Base-by-base conservation (phyloP, 2,329 filamentous ascomycete species). In the Diaporthe ampelina region DNA sequence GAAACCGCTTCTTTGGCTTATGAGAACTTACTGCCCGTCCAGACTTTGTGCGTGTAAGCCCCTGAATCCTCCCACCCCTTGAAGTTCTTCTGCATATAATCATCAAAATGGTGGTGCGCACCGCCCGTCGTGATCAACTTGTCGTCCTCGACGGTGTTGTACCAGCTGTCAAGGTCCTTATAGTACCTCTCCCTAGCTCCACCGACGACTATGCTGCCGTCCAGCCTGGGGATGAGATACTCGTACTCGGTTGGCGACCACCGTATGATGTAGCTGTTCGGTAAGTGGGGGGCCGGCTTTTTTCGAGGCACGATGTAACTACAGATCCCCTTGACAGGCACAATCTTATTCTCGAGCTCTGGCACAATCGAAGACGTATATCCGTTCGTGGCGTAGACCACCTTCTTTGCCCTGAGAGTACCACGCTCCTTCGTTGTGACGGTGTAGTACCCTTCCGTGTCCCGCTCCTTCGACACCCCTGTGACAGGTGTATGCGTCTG, bases 11-110 rank as follows among this genome's bases (percentile, higher is more conserved):
- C 4, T 8, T 1, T 1, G 26, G 11, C 35, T 8, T 6, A 4
- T 9, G 4, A 29, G 52, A 0, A 77, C 81, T 80, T 76, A 79
- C 80, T 85, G n/a, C 83, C 85, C 9, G 83, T 86, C 86, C 86
- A 88, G 1, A 85, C 59, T 4, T 79, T 78, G 29, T 84, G 79
- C 0, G 81, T 78, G 4, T 81, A 76, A 5, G 85, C 83, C 5
- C 79, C 80, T 48, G 80, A 84, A n/a, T 84, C 76, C 61, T 87
- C 85, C 87, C 86, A 88, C 0, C 86, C 86, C 1, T 76, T 77
- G 76, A 85, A 88, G 57, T 80, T 80, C 1, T 82, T 78, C 75
- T 87, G 85, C 86, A 88, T 88, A 73, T 85, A 86, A 0, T 80
- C 81, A 15, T 85, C 79, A 76, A 86, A 88, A 74, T 88, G 83